Evolutionary conservation across 2,329 filamentous ascomycete species (phyloP), one percentile per base, ranked within the genome.

Genomic region (Clarireedia hainanense): DNA sequence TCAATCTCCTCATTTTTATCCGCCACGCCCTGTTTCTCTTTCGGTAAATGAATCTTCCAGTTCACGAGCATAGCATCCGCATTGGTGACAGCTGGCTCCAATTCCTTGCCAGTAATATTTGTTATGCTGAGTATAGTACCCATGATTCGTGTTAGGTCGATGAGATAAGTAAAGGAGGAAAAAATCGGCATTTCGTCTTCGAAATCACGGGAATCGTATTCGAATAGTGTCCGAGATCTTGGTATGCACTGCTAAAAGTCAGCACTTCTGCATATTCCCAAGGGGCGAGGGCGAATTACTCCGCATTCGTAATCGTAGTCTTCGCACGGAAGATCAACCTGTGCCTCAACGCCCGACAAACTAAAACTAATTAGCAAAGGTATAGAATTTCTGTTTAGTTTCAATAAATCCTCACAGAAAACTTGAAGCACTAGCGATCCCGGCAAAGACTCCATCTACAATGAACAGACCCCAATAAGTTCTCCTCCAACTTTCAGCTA

Each of bases 401-500:
- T 5, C 48, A 34, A 17, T 37, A 5, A 39, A n/a, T 20, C 49
- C 59, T 52, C 37, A 63, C 26, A 65, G 58, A 39, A 69, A 67
- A 39, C 59, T 63, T 26, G 63, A 56, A 34, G 60, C 58, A 43
- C 53, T 51, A 50, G 51, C 58, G 7, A 61, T 58, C 7, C 45
- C 61, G 46, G 62, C 59, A 58, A 67, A 63, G 1, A 52, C 54
- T 23, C 57, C 57, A 57, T 68, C 66, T 2, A 61, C 60, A 10
- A 70, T 63, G 52, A 68, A 73, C n/a, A 74, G 57, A 14, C 65
- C 67, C 71, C 72, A 75, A 61, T 70, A 74, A 5, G 72, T 74
- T 37, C 73, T 69, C 53, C 73, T 66, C 63, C 69, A 73, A 46
- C 71, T 73, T 61, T 75, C 73, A 2, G 69, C 71, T 34, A 73